phyloP scores from a whole-genome alignment of 164 flowering plant genomes.

The Malania oleifera region DNA sequence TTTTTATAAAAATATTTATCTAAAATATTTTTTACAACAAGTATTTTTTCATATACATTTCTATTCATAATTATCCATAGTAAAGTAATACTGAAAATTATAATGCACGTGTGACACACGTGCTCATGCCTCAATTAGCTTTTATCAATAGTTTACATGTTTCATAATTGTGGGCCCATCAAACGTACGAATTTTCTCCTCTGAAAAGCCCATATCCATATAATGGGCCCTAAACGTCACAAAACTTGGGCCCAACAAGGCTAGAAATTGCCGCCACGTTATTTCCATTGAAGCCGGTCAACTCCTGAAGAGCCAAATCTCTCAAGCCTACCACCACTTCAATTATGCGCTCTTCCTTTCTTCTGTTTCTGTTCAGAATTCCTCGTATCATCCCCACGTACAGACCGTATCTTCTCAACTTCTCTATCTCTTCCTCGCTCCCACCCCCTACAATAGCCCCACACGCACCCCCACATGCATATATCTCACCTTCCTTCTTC shows the following conservation, averaged over 20 bases:
- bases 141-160: no score
- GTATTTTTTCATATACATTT: no score
- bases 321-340: conserved; percentile 22
- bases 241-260: background rate
- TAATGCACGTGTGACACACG: no score
- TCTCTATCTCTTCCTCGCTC: conserved; percentile 48
- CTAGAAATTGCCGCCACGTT: conserved; percentile 16
- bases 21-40: no score
- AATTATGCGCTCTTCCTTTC: conserved; percentile 3
- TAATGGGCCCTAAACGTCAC: no score
- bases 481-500: conserved; percentile 44
- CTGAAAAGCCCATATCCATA: no score
- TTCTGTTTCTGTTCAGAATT: conserved; percentile 7
- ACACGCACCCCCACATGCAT: conserved; percentile 59
- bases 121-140: no score
- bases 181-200: no score
- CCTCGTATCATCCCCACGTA: conserved; percentile 46
- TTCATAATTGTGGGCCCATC: no score
- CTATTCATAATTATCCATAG: no score
- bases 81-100: no score
- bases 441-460: conserved; percentile 79
- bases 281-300: conserved; percentile 20
- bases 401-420: conserved; percentile 45
- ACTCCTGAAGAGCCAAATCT: conserved; percentile 26
- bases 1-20: no score